Conservation (phyloP, 441 rosid species). For the Gossypium trilobum region DNA sequence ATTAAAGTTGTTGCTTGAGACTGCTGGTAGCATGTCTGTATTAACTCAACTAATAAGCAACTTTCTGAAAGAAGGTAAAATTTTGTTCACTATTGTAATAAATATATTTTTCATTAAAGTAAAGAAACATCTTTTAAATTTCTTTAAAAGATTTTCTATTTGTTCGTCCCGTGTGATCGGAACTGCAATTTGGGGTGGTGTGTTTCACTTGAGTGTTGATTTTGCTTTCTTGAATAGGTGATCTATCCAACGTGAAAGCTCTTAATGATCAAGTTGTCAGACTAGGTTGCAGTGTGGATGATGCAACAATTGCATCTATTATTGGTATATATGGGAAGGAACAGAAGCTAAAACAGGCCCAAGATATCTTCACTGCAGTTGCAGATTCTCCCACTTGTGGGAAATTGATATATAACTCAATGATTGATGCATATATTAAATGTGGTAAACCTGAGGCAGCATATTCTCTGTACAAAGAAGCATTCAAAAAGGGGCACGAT, state of each 20-base stretch:
- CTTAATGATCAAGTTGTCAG: slow-evolving; percentile 32
- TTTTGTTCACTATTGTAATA: neutral
- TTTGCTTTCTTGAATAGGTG: slow-evolving; percentile 36
- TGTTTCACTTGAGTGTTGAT: slow-evolving; percentile 16
- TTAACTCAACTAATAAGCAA: slow-evolving; percentile 43
- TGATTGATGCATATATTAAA: slow-evolving; percentile 59
- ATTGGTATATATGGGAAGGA: slow-evolving; percentile 48
- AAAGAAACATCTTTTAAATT: neutral
- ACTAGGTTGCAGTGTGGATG: slow-evolving; percentile 42
- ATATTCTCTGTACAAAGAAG: slow-evolving; percentile 46
- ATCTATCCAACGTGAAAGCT: slow-evolving; percentile 35
- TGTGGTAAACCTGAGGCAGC: slow-evolving; percentile 57
- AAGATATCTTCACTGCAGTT: slow-evolving; percentile 38
- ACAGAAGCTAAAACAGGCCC: slow-evolving; percentile 44
- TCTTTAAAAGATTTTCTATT: neutral
- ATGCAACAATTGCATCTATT: slow-evolving; percentile 45
- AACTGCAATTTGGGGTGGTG: neutral
- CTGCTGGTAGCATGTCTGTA: slow-evolving; percentile 37
- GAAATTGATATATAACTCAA: slow-evolving; percentile 42
- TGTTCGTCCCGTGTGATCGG: neutral
- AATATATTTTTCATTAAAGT: neutral
- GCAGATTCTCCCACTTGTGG: slow-evolving; percentile 35
- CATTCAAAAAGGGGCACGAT: slow-evolving; percentile 32
- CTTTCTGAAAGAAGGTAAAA: slow-evolving; percentile 48
- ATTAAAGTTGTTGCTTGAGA: slow-evolving; percentile 42